phyloP scores from a whole-genome alignment of 768 basidiomycete genomes.

The Leucosporidium scottii region DNA sequence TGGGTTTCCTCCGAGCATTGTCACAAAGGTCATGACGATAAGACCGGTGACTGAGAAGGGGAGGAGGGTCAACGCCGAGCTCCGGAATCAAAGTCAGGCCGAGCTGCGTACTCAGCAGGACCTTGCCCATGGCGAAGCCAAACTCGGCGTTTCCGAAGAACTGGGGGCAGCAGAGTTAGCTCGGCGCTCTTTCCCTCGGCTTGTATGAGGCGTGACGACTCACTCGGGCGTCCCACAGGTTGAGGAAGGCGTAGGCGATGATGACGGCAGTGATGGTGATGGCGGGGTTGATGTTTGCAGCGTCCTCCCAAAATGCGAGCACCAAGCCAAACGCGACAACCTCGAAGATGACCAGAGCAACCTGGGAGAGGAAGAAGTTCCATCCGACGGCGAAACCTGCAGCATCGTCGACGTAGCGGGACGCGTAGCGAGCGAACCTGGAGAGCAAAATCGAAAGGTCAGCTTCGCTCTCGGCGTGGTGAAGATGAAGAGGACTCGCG shows the following conservation, averaged over 20 bases:
- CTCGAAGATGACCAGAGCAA: slow-evolving; percentile 4
- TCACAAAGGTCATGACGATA: slow-evolving; percentile 39
- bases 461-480: too few species aligned
- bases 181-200: too few species aligned
- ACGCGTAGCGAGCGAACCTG: background rate
- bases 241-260: background rate
- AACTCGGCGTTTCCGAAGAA: slow-evolving; percentile 34
- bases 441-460: background rate
- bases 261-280: background rate
- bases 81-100: too few species aligned
- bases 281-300: background rate
- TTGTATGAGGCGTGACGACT: background rate
- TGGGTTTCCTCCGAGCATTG: slow-evolving; percentile 27
- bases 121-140: slow-evolving; percentile 42
- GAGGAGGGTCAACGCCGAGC: too few species aligned
- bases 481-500: too few species aligned
- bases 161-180: background rate
- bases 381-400: background rate
- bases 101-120: slow-evolving; percentile 41
- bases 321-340: slow-evolving; percentile 2
- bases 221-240: background rate
- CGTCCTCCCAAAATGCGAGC: background rate
- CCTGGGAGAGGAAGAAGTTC: background rate
- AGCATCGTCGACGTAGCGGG: slow-evolving; percentile 1
- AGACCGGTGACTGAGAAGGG: slow-evolving; percentile 32